Evolutionary conservation across 2,329 filamentous ascomycete genomes (phyloP).

Genomic region (Trichoderma polysporum): DNA sequence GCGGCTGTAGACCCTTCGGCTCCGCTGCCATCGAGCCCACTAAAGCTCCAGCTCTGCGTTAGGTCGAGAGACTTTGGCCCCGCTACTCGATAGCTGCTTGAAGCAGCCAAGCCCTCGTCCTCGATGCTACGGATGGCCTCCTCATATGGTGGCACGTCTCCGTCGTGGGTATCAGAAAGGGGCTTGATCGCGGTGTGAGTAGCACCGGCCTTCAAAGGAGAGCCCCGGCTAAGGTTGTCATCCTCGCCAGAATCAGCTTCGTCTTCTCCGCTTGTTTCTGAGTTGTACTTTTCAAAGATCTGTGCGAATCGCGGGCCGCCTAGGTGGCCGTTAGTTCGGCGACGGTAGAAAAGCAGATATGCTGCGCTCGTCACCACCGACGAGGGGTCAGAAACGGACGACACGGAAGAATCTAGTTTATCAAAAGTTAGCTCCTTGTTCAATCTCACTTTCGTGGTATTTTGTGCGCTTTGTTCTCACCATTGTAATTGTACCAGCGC

Average conservation of each 20-base stretch:
- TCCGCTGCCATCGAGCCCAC: constrained; percentile 35
- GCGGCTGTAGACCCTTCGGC: constrained; percentile 35
- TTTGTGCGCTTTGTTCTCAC: constrained; percentile 50
- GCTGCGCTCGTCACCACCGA: constrained; percentile 72
- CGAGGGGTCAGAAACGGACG: constrained; percentile 57
- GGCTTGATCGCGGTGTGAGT: constrained; percentile 31
- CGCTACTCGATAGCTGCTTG: constrained; percentile 35
- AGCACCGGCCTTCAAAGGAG: neutral
- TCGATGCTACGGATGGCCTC: constrained; percentile 42
- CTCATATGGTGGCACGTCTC: constrained; percentile 37
- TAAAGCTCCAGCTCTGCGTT: constrained; percentile 49
- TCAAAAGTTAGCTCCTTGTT: constrained; percentile 39
- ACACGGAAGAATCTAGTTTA: constrained; percentile 71
- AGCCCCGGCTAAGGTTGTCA: constrained; percentile 46
- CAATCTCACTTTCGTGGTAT: neutral
- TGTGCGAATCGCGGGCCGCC: constrained; percentile 74
- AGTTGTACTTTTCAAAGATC: constrained; percentile 64
- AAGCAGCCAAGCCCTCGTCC: constrained; percentile 48
- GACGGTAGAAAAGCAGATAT: constrained; percentile 94
- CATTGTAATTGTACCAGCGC: constrained; percentile 96
- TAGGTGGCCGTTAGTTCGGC: constrained; percentile 72
- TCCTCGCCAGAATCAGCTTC: constrained; percentile 71
- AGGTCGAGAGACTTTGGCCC: constrained; percentile 35
- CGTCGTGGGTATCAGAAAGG: constrained; percentile 30
- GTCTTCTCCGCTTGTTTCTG: constrained; percentile 49